Conservation (phyloP, 805 yeast species). For the Ogataea populi-albae region DNA sequence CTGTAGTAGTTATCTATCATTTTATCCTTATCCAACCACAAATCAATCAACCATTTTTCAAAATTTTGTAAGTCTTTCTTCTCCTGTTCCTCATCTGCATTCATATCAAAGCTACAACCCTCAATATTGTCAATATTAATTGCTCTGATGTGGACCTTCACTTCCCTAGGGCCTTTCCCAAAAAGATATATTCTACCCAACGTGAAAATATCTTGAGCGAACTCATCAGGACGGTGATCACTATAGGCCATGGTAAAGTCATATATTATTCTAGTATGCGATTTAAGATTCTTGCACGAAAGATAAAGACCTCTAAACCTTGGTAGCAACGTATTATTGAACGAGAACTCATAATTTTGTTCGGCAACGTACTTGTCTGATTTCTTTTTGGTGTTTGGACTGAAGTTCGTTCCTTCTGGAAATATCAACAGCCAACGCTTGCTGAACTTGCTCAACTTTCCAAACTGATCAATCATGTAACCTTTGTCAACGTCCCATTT, state of each 20-base stretch:
- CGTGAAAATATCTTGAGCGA: slow-evolving; percentile 76
- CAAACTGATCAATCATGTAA: slow-evolving; percentile 53
- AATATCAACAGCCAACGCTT: slow-evolving; percentile 68
- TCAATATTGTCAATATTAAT: slow-evolving; percentile 37
- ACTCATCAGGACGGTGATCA: slow-evolving; percentile 59
- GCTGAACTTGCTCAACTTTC: slow-evolving; percentile 39
- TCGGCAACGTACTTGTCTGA: slow-evolving; percentile 58
- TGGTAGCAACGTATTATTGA: slow-evolving; percentile 75
- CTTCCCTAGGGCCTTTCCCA: slow-evolving; percentile 68
- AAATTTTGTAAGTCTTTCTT: slow-evolving; percentile 43
- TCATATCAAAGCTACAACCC: slow-evolving; percentile 39
- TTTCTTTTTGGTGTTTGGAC: slow-evolving; percentile 57
- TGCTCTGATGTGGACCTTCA: slow-evolving; percentile 64
- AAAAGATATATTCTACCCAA: slow-evolving; percentile 58
- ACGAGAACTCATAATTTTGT: slow-evolving; percentile 40
- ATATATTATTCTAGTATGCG: slow-evolving; percentile 57
- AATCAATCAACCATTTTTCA: slow-evolving; percentile 67
- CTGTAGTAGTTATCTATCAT: slow-evolving; percentile 60
- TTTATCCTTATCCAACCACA: slow-evolving; percentile 79
- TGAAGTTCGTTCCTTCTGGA: slow-evolving; percentile 93
- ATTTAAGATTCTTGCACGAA: slow-evolving; percentile 53
- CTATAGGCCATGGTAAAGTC: slow-evolving; percentile 84
- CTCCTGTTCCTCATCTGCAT: slow-evolving; percentile 42
- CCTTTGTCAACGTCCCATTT: slow-evolving; percentile 80
- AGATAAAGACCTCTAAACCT: slow-evolving; percentile 76